These are phyloP conservation scores for Strobilomyces confusus DNA, from an alignment of 768 basidiomycete genomes.

Conservation along the genomic window DNA sequence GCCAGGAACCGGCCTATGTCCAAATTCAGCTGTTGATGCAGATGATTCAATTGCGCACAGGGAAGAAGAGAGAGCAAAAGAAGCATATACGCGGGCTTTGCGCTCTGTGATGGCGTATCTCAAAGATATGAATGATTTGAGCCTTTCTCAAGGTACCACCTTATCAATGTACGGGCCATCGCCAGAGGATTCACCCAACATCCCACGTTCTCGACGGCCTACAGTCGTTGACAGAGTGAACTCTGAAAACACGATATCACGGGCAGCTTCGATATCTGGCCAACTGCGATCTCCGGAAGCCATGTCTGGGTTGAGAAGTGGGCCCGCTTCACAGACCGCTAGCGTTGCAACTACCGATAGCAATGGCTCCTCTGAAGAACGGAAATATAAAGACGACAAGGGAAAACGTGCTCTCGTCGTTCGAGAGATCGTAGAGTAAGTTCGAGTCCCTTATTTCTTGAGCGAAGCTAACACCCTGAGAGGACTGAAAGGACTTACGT, in stretches of 20 bases:
- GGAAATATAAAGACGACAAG: conserved; percentile 91
- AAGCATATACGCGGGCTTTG: conserved; percentile 75
- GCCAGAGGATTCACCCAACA: conserved; percentile 38
- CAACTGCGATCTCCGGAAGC: conserved; percentile 66
- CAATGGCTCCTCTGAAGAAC: conserved; percentile 68
- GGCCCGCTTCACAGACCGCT: conserved; percentile 57
- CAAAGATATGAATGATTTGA: conserved; percentile 91
- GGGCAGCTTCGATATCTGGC: conserved; percentile 46
- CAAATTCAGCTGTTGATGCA: conserved; percentile 46
- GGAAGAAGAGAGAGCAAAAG: conserved; percentile 69
- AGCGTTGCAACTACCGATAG: conserved; percentile 76
- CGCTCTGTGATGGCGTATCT: conserved; percentile 95
- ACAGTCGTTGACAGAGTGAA: conserved; percentile 52
- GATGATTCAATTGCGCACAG: conserved; percentile 44
- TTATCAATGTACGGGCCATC: conserved; percentile 56
- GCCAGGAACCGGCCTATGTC: conserved; percentile 27
- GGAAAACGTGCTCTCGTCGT: conserved; percentile 78
- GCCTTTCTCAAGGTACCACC: conserved; percentile 53
- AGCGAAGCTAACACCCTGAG: conserved; percentile 13
- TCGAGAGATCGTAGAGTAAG: conserved; percentile 88
- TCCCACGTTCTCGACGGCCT: conserved; percentile 57
- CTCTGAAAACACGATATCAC: conserved; percentile 50
- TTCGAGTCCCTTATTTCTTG: conserved; percentile 13
- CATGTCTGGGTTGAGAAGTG: conserved; percentile 57
- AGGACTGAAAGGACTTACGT: conserved; percentile 96